Conservation (phyloP, 2,329 filamentous ascomycete genomes). For the Cordyceps tenuipes region DNA sequence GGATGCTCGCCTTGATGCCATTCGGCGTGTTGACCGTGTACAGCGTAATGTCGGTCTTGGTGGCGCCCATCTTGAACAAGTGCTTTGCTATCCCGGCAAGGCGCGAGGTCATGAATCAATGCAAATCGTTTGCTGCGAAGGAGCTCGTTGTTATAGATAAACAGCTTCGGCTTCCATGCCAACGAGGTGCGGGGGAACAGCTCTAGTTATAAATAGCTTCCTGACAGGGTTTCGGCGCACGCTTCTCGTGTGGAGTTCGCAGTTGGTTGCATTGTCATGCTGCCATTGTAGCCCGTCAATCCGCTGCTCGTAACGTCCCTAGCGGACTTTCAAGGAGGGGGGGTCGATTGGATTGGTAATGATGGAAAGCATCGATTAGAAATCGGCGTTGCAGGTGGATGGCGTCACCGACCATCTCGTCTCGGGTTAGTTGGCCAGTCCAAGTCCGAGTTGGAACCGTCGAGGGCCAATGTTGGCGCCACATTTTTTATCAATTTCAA, state of each 20-base stretch:
- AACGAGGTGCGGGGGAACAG: not conserved
- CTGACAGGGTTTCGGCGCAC: not conserved
- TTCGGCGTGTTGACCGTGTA: constrained; percentile 83
- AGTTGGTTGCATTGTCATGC: not conserved
- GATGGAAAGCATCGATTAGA: constrained; percentile 5
- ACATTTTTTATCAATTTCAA: not conserved
- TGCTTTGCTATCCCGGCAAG: constrained; percentile 20
- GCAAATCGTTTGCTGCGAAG: not conserved
- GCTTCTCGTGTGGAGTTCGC: not conserved
- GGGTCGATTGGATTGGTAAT: constrained; percentile 9
- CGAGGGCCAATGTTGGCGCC: not conserved
- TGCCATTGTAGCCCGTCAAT: not conserved
- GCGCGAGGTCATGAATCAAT: constrained; percentile 19
- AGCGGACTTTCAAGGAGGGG: not conserved
- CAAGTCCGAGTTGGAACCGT: not conserved
- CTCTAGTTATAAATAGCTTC: constrained; percentile 1
- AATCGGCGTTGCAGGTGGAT: constrained; percentile 1
- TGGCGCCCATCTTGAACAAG: constrained; percentile 22
- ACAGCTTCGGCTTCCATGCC: not conserved
- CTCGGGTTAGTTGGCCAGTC: not conserved
- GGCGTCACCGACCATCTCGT: constrained; percentile 6
- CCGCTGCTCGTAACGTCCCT: no score
- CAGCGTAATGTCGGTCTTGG: constrained; percentile 59
- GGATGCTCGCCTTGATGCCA: constrained; percentile 81
- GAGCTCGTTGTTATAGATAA: not conserved